Percentiles rank a stretch among this genome's conserved stretches.
Conservation (phyloP, 805 yeast species). For the Ogataea kodamae region DNA sequence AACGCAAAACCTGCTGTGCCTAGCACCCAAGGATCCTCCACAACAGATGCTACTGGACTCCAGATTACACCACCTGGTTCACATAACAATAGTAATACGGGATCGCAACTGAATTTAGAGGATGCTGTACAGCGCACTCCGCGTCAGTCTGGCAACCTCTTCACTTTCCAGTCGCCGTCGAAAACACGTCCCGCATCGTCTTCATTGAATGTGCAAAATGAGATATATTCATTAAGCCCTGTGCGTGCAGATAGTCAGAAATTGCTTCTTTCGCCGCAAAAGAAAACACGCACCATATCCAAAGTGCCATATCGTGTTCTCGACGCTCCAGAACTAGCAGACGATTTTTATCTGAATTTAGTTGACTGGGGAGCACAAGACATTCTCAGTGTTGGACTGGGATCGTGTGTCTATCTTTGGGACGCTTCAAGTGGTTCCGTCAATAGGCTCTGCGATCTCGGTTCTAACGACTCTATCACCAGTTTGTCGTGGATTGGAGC, state of each 20-base stretch:
- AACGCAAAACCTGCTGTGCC: slow-evolving; percentile 15
- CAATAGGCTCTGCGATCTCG: slow-evolving; percentile 71
- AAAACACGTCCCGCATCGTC: slow-evolving; percentile 60
- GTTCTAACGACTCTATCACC: slow-evolving; percentile 64
- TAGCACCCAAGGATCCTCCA: slow-evolving; percentile 12
- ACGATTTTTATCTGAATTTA: slow-evolving; percentile 87
- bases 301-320: slow-evolving; percentile 89
- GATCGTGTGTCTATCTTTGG: slow-evolving; percentile 85
- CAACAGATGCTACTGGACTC: slow-evolving; percentile 14
- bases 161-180: slow-evolving; percentile 72
- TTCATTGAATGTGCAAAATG: slow-evolving; percentile 60
- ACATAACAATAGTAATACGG: slow-evolving; percentile 15
- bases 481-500: slow-evolving; percentile 91
- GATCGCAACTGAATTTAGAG: slow-evolving; percentile 20
- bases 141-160: slow-evolving; percentile 49
- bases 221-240: slow-evolving; percentile 77
- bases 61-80: slow-evolving; percentile 31
- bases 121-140: slow-evolving; percentile 30
- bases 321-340: slow-evolving; percentile 94
- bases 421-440: slow-evolving; percentile 84
- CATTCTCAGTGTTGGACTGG: slow-evolving; percentile 84
- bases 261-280: slow-evolving; percentile 75
- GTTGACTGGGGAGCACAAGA: slow-evolving; percentile 96
- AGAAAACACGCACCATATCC: slow-evolving; percentile 70
- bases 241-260: slow-evolving; percentile 86